A percentile compares a stretch with the other conserved stretches of the same genome.
Evolutionary conservation across 192 early-diverging fungal species (phyloP).

Genomic region (Rhizophagus clarus): DNA sequence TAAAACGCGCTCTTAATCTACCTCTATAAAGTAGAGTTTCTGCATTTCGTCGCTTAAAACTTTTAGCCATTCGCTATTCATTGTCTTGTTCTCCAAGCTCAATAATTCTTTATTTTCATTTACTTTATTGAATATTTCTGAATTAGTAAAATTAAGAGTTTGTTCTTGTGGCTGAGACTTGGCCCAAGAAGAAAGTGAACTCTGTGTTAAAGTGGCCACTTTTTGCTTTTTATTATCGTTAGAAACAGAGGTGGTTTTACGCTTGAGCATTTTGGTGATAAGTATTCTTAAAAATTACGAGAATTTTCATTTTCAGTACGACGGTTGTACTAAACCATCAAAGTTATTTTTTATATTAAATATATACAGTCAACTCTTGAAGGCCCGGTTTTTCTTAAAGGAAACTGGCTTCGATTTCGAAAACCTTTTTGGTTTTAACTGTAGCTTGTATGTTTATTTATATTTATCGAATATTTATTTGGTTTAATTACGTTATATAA

Average conservation of each 20-base stretch:
- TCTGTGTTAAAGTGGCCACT: neutral
- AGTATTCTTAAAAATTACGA: neutral
- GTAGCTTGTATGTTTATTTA: too few relatives aligned
- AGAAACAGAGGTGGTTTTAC: neutral
- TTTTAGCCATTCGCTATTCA: constrained; percentile 74
- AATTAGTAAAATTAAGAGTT: neutral
- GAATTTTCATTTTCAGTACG: neutral
- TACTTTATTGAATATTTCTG: neutral
- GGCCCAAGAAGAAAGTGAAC: neutral
- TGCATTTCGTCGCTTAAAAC: constrained; percentile 59
- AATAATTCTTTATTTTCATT: constrained; percentile 35
- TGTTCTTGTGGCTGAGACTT: neutral
- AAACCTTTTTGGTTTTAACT: too few relatives aligned
- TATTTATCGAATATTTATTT: too few relatives aligned
- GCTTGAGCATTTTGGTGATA: neutral
- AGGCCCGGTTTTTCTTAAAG: too few relatives aligned
- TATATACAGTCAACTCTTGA: too few relatives aligned
- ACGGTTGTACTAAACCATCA: too few relatives aligned
- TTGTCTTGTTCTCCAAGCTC: constrained; percentile 66
- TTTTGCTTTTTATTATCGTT: neutral
- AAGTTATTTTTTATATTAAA: too few relatives aligned
- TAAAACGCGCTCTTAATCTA: constrained; percentile 12
- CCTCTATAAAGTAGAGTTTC: constrained; percentile 64
- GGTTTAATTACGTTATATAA: too few relatives aligned
- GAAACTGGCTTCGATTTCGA: too few relatives aligned